A percentile compares a stretch with the other conserved stretches of the same genome.
Evolutionary conservation across 192 early-diverging fungal species (phyloP).

Genomic region (Piromyces sp.): DNA sequence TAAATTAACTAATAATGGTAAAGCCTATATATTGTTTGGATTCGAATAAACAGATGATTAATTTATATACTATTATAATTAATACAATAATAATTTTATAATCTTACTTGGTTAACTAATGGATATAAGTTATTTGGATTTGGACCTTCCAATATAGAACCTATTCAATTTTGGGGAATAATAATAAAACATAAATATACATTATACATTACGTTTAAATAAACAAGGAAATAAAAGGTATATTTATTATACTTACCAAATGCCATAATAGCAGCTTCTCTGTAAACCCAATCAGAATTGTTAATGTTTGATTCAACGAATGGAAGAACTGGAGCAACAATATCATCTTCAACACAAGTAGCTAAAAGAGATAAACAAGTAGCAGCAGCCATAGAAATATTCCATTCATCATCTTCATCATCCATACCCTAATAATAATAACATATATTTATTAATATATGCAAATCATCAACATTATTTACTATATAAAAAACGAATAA

Average conservation of each 20-base stretch:
- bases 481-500: neutral
- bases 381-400: slow-evolving; percentile 89
- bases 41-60: too few relatives aligned
- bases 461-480: too few relatives aligned
- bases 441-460: neutral
- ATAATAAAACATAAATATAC: too few relatives aligned
- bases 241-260: slow-evolving; percentile 40
- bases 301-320: slow-evolving; percentile 79
- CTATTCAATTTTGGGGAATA: too few relatives aligned
- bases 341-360: slow-evolving; percentile 56
- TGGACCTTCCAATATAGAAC: slow-evolving; percentile 93
- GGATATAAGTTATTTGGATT: slow-evolving; percentile 35
- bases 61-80: too few relatives aligned
- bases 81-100: too few relatives aligned
- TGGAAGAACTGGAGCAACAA: slow-evolving; percentile 69
- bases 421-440: slow-evolving; percentile 61
- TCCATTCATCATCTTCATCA: slow-evolving; percentile 99
- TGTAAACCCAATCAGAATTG: slow-evolving; percentile 75
- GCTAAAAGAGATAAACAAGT: slow-evolving; percentile 84
- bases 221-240: too few relatives aligned
- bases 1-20: slow-evolving; percentile 74
- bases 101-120: slow-evolving; percentile 42
- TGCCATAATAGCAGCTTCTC: slow-evolving; percentile 94
- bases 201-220: too few relatives aligned
- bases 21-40: slow-evolving; percentile 29